Percentiles rank a stretch among this genome's conserved stretches.
Conservation (phyloP, 2,329 filamentous ascomycete species). For the Calonectria pteridis region DNA sequence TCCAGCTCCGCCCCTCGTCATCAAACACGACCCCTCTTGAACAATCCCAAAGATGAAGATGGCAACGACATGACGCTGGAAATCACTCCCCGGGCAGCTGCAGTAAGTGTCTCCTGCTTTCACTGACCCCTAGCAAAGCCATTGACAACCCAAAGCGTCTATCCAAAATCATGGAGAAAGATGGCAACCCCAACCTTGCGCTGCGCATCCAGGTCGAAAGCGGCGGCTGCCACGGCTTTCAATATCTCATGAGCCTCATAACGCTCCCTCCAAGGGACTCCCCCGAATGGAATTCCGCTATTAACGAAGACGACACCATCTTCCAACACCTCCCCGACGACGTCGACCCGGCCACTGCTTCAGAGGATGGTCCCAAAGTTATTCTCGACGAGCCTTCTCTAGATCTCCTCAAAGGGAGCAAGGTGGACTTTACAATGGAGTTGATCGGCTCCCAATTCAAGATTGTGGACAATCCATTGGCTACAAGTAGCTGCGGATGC, state of each 20-base stretch:
- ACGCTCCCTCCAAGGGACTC: conserved; percentile 62
- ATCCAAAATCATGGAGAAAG: conserved; percentile 79
- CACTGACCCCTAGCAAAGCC: not conserved
- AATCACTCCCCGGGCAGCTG: conserved; percentile 85
- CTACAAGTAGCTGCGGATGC: conserved; percentile 95
- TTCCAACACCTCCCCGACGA: conserved; percentile 77
- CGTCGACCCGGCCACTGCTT: conserved; percentile 45
- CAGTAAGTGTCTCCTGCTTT: conserved; percentile 63
- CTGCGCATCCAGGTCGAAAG: conserved; percentile 94
- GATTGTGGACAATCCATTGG: conserved; percentile 91
- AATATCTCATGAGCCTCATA: conserved; percentile 93
- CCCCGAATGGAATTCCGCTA: conserved; percentile 49
- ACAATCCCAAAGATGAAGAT: conserved; percentile 84
- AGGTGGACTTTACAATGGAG: conserved; percentile 96
- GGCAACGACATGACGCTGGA: conserved; percentile 87
- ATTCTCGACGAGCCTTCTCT: conserved; percentile 90
- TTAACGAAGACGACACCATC: conserved; percentile 85
- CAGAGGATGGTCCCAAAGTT: conserved; percentile 73
- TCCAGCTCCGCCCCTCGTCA: conserved; percentile 50
- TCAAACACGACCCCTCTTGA: conserved; percentile 68
- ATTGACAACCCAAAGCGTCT: conserved; percentile 68
- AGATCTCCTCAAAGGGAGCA: conserved; percentile 91
- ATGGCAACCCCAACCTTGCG: conserved; percentile 82
- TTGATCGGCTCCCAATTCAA: conserved; percentile 92
- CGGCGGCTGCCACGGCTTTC: conserved; percentile 97